Evolutionary conservation across 345 rosid species (phyloP), one percentile per base, ranked within the genome.

Genomic region (Salix koriyanagi): DNA sequence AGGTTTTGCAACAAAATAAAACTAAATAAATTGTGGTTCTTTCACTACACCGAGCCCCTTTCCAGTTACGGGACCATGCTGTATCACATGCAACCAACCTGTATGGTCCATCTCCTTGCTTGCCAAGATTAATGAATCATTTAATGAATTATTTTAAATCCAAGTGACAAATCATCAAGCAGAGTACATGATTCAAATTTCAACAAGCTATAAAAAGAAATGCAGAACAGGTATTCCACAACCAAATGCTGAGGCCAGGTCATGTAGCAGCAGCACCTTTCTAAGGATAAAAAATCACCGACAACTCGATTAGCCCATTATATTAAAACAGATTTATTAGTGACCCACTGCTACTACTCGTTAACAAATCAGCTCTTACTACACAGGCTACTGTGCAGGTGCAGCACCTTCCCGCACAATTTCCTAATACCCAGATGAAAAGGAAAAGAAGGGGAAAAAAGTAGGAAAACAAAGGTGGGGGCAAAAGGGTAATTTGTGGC

Each of bases 401-500:
- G 28, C 62, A 9, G 28, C 62, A 58, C 10, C 62, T 58, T 21
- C 62, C 62, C 62, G 18, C 50, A 46, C 50, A 46, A 46, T 46
- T 46, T 46, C 50, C 50, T 46, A 13, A 4, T 46, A 46, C 18
- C 50, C 18, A 12, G 14, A 41, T 9, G 44, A 41, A 41, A 41
- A 41, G 44, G 65, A 19, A 21, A 26, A n/a, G n/a, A 23, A 61
- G 1, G n/a, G 5, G 8, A 1, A n/a, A 23, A 61, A 32, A 32
- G 18, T 4, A 18, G 19, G 8, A 15, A 18, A 21, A 32, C 1
- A 37, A 32, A 16, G 37, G 21, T 0, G 11, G 68, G 83, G 83
- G 65, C 56, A 67, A 26, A 12, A 80, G 9, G 14, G 80, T 80
- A 76, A 46, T 75, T 76, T 60, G 7, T 1, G 28, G 56, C 75